Percentiles rank a stretch among this genome's conserved stretches.
Conservation (phyloP, 2,329 filamentous ascomycete species). For the Pseudocercospora fijiensis region DNA sequence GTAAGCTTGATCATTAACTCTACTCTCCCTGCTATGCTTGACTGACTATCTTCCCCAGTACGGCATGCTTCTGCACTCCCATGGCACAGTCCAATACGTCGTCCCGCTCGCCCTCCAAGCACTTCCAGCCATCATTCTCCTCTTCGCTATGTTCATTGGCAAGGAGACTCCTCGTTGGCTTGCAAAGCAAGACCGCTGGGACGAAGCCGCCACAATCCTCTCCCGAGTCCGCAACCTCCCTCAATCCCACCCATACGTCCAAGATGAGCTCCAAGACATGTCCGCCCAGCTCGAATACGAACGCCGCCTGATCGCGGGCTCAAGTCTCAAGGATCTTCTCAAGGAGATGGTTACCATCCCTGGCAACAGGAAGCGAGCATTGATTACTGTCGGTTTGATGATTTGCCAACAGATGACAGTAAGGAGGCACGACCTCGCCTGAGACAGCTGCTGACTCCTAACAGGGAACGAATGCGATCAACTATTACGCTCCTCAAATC, state of each 20-base stretch:
- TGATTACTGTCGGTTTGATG: slow-evolving; percentile 62
- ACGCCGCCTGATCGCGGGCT: slow-evolving; percentile 64
- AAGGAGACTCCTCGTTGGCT: slow-evolving; percentile 43
- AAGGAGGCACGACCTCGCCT: slow-evolving; percentile 49
- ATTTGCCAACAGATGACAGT: slow-evolving; percentile 72
- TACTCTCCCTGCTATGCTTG: slow-evolving; percentile 40
- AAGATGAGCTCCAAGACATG: slow-evolving; percentile 62
- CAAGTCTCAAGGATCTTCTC: slow-evolving; percentile 61
- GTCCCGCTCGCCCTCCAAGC: slow-evolving; percentile 65
- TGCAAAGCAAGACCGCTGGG: slow-evolving; percentile 67
- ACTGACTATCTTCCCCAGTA: slow-evolving; percentile 49
- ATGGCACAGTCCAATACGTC: slow-evolving; percentile 47
- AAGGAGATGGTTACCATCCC: slow-evolving; percentile 68
- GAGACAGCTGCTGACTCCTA: background rate
- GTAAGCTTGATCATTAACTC: background rate
- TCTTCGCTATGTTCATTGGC: slow-evolving; percentile 63
- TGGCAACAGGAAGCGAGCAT: slow-evolving; percentile 61
- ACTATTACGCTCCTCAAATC: slow-evolving; percentile 65
- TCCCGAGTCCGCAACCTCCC: slow-evolving; percentile 55
- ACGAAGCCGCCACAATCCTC: slow-evolving; percentile 59
- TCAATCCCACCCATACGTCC: slow-evolving; percentile 59
- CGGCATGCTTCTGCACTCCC: slow-evolving; percentile 49
- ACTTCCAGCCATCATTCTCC: slow-evolving; percentile 61
- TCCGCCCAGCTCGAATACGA: slow-evolving; percentile 67
- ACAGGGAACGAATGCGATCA: slow-evolving; percentile 55